Evolutionary conservation across 2,329 filamentous ascomycete genomes (phyloP).

Genomic region (Sarocladium strictum): DNA sequence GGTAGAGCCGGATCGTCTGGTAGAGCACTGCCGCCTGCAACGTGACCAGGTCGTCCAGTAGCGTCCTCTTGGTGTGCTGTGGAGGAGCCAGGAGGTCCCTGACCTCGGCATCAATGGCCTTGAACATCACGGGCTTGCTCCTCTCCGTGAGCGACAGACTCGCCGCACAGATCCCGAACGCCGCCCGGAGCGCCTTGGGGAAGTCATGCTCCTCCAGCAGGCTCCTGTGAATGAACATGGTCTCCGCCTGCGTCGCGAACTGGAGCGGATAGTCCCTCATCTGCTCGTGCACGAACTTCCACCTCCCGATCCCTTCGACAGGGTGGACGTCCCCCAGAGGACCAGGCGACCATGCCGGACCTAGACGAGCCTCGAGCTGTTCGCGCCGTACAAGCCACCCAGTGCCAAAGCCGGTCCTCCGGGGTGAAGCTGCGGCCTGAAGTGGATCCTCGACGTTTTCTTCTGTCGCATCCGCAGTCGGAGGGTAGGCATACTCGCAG

Average conservation of each 20-base stretch:
- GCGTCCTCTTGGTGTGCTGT: background rate
- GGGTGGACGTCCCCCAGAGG: slow-evolving; percentile 3
- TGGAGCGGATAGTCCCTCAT: slow-evolving; percentile 8
- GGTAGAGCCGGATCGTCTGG: slow-evolving; percentile 19
- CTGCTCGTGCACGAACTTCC: background rate
- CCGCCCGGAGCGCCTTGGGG: slow-evolving; percentile 10
- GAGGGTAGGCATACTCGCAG: slow-evolving; percentile 12
- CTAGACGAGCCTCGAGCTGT: background rate
- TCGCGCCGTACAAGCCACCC: background rate
- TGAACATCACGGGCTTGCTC: slow-evolving; percentile 10
- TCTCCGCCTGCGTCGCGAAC: slow-evolving; percentile 10
- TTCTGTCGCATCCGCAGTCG: background rate
- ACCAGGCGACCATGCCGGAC: background rate
- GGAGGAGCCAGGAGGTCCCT: slow-evolving; percentile 12
- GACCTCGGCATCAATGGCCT: slow-evolving; percentile 16
- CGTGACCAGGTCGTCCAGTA: slow-evolving; percentile 15
- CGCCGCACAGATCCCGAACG: slow-evolving; percentile 12
- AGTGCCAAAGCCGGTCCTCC: background rate
- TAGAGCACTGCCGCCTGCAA: slow-evolving; percentile 19
- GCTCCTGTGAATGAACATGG: slow-evolving; percentile 12
- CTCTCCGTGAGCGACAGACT: slow-evolving; percentile 5
- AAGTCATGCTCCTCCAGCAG: slow-evolving; percentile 2
- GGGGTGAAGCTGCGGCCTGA: background rate
- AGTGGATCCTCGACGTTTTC: background rate
- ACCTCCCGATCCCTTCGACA: background rate